Conservation (phyloP, 371 early-diverging fungal species). For the Chytridium lagenaria region DNA sequence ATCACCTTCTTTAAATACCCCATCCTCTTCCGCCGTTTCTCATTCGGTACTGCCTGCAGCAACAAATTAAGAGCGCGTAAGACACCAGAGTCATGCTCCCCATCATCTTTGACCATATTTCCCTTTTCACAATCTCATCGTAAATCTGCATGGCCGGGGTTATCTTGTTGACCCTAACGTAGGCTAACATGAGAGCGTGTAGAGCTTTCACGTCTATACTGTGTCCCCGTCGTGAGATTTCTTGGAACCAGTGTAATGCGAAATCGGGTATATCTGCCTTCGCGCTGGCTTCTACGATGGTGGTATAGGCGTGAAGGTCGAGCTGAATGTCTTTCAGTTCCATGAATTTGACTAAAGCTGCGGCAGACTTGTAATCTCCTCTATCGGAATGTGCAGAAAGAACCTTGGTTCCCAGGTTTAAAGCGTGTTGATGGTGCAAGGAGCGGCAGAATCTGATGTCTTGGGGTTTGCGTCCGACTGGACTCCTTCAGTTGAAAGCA, state of each 20-base stretch:
- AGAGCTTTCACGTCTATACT: background rate
- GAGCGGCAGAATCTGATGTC: no score
- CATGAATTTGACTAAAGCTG: background rate
- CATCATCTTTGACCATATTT: background rate
- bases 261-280: background rate
- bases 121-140: background rate
- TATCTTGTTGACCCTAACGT: background rate
- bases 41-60: background rate
- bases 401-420: background rate
- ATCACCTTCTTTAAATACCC: background rate
- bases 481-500: no score
- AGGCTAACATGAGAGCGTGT: conserved; percentile 13
- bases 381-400: background rate
- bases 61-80: background rate
- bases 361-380: background rate
- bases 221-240: background rate
- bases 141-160: background rate
- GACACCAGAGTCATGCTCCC: background rate
- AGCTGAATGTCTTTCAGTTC: background rate
- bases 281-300: background rate
- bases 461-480: no score
- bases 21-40: background rate
- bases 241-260: background rate
- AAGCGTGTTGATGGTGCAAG: background rate
- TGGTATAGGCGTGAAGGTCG: conserved; percentile 3